Base-by-base conservation (phyloP, 2,329 filamentous ascomycete species). In the Acephala macrosclerotiorum region DNA sequence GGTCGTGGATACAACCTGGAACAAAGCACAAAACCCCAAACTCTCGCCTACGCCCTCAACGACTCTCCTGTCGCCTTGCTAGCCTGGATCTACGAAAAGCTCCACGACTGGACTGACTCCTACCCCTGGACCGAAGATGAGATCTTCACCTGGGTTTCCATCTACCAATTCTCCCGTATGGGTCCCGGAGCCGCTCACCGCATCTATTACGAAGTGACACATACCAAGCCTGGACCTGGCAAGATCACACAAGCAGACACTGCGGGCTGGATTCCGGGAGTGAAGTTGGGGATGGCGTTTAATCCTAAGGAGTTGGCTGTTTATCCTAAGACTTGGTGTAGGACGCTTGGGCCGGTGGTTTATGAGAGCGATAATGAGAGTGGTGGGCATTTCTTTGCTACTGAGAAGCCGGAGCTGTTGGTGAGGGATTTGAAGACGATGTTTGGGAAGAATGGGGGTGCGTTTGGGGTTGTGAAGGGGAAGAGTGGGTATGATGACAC, bases 81-180 rank as follows among this genome's bases (percentile, higher is more conserved):
- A 1, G 87, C 90, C 0, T 96, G 92, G 92, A 88, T 95, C 38
- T 91, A 91, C 70, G 92, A 95, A 78, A 95, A 95, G 75, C 79
- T 95, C 42, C 87, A 90, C 70, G 89, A 91, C 71, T 95, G 91
- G 92, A 89, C 88, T 0, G 91, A 94, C 72, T 72, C 71, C 0
- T 93, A 93, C 73, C 80, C 85, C 0, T 94, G 91, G 91, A 90
- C 87, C 0, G 89, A 93, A 67, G 90, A 94, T 62, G 91, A 94
- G 78, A 84, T 94, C 9, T 78, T 92, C 29, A 92, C 88, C 0
- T 95, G 91, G 92, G 78, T 94, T 0, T 87, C 83, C 58, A 84
- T 94, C 45, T 94, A 94, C 75, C 87, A 85, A 74, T 93, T 93
- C 78, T 89, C 86, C 9, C 84, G 80, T 0, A 89, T 90, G 0